phyloP scores from a whole-genome alignment of 2,329 filamentous ascomycete species.

The Aspergillus novofumigatus region DNA sequence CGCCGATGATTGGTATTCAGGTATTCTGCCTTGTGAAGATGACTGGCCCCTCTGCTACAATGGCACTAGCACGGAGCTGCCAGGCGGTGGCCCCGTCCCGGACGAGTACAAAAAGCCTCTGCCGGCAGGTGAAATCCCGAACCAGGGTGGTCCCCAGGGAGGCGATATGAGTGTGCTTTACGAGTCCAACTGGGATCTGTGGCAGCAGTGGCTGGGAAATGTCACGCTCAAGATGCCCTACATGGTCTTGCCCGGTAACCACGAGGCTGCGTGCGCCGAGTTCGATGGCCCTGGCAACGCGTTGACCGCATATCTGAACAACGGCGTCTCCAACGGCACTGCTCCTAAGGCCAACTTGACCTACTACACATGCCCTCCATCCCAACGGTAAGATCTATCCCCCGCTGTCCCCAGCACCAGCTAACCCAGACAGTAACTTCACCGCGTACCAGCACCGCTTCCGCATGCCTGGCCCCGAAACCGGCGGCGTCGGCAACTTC shows the following conservation, averaged over 20 bases:
- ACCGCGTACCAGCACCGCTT: conserved; percentile 51
- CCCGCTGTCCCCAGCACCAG: not conserved
- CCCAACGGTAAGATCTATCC: conserved; percentile 37
- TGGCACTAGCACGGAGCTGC: conserved; percentile 41
- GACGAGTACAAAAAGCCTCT: conserved; percentile 44
- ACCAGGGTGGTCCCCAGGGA: conserved; percentile 45
- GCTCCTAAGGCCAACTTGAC: conserved; percentile 36
- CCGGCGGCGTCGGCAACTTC: conserved; percentile 49
- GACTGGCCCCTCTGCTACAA: conserved; percentile 53
- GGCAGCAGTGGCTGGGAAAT: conserved; percentile 48
- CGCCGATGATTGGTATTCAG: conserved; percentile 50
- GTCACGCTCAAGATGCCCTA: conserved; percentile 45
- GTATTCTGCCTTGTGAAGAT: conserved; percentile 47
- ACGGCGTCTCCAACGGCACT: conserved; percentile 43
- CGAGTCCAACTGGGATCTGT: conserved; percentile 51
- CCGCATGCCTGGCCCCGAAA: conserved; percentile 48
- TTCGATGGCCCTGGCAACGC: conserved; percentile 45
- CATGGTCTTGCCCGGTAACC: conserved; percentile 51
- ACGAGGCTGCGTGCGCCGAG: conserved; percentile 48
- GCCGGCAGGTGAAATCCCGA: conserved; percentile 42
- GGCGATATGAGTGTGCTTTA: conserved; percentile 50
- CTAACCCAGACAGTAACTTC: conserved; percentile 38
- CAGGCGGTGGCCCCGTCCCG: conserved; percentile 30
- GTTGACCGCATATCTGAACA: conserved; percentile 46
- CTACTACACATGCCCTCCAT: conserved; percentile 51